phyloP scores from a whole-genome alignment of 768 basidiomycete genomes.

The Russula vinacea region DNA sequence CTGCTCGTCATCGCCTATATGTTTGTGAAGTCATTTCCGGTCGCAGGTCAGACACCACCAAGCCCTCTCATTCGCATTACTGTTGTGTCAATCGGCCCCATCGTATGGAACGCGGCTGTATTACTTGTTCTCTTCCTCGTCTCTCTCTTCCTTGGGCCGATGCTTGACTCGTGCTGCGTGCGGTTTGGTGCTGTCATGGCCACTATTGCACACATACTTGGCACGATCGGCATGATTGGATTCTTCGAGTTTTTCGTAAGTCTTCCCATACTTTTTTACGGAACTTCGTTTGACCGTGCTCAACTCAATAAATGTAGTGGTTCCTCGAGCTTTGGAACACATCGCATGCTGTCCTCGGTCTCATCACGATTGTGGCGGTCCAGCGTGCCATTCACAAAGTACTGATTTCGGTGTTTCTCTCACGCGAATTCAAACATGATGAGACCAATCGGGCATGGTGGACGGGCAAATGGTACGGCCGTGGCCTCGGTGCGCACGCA shows the following conservation, averaged over 20 bases:
- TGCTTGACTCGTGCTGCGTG: constrained; percentile 78
- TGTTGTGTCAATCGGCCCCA: constrained; percentile 88
- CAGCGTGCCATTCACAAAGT: constrained; percentile 94
- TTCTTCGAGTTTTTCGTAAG: constrained; percentile 96
- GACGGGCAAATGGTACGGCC: constrained; percentile 98
- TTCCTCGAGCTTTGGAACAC: constrained; percentile 95
- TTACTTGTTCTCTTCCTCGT: constrained; percentile 84
- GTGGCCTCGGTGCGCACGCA: constrained; percentile 85
- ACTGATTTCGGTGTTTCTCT: constrained; percentile 88
- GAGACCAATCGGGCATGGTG: constrained; percentile 99
- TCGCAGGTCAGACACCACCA: constrained; percentile 60
- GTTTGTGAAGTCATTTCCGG: constrained; percentile 87
- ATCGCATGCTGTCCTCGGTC: constrained; percentile 92
- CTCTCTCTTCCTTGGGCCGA: constrained; percentile 89
- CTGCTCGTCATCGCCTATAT: constrained; percentile 87
- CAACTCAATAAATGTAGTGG: constrained; percentile 53
- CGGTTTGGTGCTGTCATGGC: constrained; percentile 93
- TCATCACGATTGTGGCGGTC: constrained; percentile 84
- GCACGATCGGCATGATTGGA: constrained; percentile 81
- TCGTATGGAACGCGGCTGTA: constrained; percentile 92
- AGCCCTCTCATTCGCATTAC: constrained; percentile 90
- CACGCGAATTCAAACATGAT: constrained; percentile 97
- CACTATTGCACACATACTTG: constrained; percentile 77
- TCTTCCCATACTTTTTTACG: constrained; percentile 22
- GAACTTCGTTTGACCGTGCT: not conserved